These are phyloP conservation scores for Scleroderma citrinum DNA, from an alignment of 768 basidiomycete species.

Conservation along the genomic window DNA sequence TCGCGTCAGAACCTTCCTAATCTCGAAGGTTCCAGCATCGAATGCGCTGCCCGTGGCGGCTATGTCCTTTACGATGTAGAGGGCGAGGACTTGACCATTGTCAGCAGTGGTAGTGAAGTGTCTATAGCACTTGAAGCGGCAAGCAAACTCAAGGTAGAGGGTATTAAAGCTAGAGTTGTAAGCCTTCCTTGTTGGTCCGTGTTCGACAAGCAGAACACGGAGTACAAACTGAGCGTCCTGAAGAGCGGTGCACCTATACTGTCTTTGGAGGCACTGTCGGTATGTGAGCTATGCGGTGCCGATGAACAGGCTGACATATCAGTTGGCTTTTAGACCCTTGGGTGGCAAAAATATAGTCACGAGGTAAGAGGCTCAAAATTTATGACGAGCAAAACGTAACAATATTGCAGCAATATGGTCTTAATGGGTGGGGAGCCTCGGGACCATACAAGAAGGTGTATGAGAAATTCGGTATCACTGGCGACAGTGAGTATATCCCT, in stretches of 20 bases:
- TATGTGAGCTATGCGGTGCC: conserved; percentile 25
- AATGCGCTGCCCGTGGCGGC: conserved; percentile 77
- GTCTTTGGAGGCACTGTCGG: conserved; percentile 77
- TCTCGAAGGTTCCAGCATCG: conserved; percentile 81
- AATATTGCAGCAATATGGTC: conserved; percentile 57
- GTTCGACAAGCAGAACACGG: conserved; percentile 74
- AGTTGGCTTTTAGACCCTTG: conserved; percentile 44
- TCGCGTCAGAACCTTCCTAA: conserved; percentile 93
- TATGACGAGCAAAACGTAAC: conserved; percentile 2
- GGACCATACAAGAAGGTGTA: conserved; percentile 90
- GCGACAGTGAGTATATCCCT: conserved; percentile 45
- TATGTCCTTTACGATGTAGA: conserved; percentile 83
- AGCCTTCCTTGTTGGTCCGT: conserved; percentile 87
- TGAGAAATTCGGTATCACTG: conserved; percentile 84
- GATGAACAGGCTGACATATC: conserved; percentile 5
- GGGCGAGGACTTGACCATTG: conserved; percentile 81
- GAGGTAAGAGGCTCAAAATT: conserved; percentile 40
- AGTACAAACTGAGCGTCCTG: conserved; percentile 79
- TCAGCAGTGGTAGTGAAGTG: conserved; percentile 88
- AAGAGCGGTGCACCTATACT: conserved; percentile 87
- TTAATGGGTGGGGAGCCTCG: conserved; percentile 78
- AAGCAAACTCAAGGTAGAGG: conserved; percentile 66
- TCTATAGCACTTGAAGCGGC: conserved; percentile 84
- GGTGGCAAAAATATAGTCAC: conserved; percentile 89
- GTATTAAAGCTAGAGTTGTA: conserved; percentile 77